These are phyloP conservation scores for Aspergillus pseudoterreus DNA, from an alignment of 2,329 filamentous ascomycete species.

Conservation along the genomic window DNA sequence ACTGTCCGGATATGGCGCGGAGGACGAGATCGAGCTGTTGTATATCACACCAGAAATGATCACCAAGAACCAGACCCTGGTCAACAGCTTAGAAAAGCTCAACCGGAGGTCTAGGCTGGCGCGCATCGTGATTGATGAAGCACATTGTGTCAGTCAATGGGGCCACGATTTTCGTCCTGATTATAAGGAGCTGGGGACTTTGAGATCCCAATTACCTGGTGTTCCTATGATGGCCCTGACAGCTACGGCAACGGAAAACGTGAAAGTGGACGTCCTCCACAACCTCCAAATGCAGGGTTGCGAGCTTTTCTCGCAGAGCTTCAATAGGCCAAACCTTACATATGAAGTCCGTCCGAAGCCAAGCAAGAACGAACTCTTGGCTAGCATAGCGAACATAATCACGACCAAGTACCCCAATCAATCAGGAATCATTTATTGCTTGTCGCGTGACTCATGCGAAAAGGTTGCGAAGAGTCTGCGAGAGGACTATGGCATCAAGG, in stretches of 20 bases:
- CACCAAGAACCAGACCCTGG: slow-evolving; percentile 70
- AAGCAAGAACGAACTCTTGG: slow-evolving; percentile 53
- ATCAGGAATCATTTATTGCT: slow-evolving; percentile 89
- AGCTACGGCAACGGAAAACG: slow-evolving; percentile 89
- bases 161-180: slow-evolving; percentile 96
- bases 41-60: slow-evolving; percentile 99
- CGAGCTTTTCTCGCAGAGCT: slow-evolving; percentile 82
- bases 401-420: slow-evolving; percentile 64
- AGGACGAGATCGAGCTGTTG: slow-evolving; percentile 76
- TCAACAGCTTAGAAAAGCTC: slow-evolving; percentile 63
- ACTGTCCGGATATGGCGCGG: slow-evolving; percentile 61
- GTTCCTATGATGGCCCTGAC: slow-evolving; percentile 94
- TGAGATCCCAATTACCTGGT: slow-evolving; percentile 67
- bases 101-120: slow-evolving; percentile 70
- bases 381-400: slow-evolving; percentile 58
- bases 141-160: slow-evolving; percentile 99
- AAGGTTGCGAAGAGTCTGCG: slow-evolving; percentile 67
- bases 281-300: slow-evolving; percentile 82
- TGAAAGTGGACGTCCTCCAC: slow-evolving; percentile 85
- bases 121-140: slow-evolving; percentile 93
- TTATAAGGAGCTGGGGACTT: slow-evolving; percentile 78
- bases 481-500: slow-evolving; percentile 61
- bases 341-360: slow-evolving; percentile 79
- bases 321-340: slow-evolving; percentile 91
- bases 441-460: slow-evolving; percentile 81